A percentile compares a stretch with the other conserved stretches of the same genome.
Conservation (phyloP, 129 eudicot species). For the Lactuca sativa region DNA sequence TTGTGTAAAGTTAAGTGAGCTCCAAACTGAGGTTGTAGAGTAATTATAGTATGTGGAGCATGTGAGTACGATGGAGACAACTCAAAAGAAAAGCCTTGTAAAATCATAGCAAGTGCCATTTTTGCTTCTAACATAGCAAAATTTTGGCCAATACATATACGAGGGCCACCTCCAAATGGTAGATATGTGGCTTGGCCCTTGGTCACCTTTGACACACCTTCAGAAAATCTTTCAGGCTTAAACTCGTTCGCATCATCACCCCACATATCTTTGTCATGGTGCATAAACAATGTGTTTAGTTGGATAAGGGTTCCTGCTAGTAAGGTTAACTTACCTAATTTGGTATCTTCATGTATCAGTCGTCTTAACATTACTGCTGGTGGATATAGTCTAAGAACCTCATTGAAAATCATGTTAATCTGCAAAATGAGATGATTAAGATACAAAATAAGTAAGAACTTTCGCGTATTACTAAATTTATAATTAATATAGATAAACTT, state of each 20-base stretch:
- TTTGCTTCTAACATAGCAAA: slow-evolving; percentile 7
- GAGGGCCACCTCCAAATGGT: slow-evolving; percentile 35
- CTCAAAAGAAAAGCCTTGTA: slow-evolving; percentile 24
- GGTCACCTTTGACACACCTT: slow-evolving; percentile 19
- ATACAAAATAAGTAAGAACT: neutral
- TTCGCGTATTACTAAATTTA: neutral
- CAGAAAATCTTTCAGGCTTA: slow-evolving; percentile 29
- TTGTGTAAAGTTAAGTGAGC: slow-evolving; percentile 22
- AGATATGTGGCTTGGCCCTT: slow-evolving; percentile 20
- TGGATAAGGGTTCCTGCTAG: slow-evolving; percentile 19
- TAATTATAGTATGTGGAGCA: slow-evolving; percentile 21
- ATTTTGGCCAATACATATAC: slow-evolving; percentile 28
- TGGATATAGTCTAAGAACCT: slow-evolving; percentile 35
- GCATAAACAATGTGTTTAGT: slow-evolving; percentile 12
- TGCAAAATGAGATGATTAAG: neutral
- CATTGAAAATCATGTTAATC: slow-evolving; percentile 26
- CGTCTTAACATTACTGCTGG: slow-evolving; percentile 7
- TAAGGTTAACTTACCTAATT: slow-evolving; percentile 28
- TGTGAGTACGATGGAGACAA: slow-evolving; percentile 30
- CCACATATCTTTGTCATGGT: slow-evolving; percentile 25
- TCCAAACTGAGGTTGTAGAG: slow-evolving; percentile 29
- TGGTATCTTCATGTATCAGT: slow-evolving; percentile 8
- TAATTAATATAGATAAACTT: slow-evolving; percentile 3
- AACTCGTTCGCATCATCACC: slow-evolving; percentile 34
- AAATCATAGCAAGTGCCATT: slow-evolving; percentile 22